phyloP scores from a whole-genome alignment of 306 rosid species.

The Quercus mongolica region DNA sequence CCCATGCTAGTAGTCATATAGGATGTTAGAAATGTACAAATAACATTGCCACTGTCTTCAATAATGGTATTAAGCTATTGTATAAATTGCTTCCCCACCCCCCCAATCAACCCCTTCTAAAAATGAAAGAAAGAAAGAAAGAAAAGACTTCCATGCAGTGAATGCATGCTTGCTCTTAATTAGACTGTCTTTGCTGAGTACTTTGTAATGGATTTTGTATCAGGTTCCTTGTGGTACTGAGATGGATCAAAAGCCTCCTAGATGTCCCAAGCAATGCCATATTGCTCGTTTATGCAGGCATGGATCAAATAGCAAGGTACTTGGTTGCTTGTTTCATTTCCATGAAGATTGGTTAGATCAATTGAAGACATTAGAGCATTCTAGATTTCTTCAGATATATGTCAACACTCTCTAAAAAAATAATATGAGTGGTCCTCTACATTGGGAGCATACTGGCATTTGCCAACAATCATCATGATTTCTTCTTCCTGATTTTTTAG shows the following conservation, averaged over 20 bases:
- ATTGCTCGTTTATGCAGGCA: constrained; percentile 77
- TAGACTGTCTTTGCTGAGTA: constrained; percentile 14
- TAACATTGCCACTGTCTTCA: not conserved
- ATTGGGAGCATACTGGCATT: not conserved
- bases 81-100: too few species aligned
- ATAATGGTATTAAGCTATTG: not conserved
- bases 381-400: not conserved
- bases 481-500: not conserved
- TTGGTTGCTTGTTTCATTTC: constrained; percentile 16
- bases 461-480: not conserved
- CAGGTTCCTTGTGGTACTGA: constrained; percentile 99
- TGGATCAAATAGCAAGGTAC: constrained; percentile 69
- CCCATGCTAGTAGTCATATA: not conserved
- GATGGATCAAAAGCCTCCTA: constrained; percentile 89
- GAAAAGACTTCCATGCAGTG: not conserved
- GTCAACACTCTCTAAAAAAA: not conserved
- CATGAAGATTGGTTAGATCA: not conserved
- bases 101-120: too few species aligned
- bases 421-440: too few species aligned
- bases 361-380: constrained; percentile 4
- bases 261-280: constrained; percentile 68
- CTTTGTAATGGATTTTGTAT: constrained; percentile 22
- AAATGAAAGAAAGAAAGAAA: not conserved
- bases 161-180: constrained; percentile 6
- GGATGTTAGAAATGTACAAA: not conserved